phyloP scores from a whole-genome alignment of 768 basidiomycete species.

The Boletus pseudopeckii region DNA sequence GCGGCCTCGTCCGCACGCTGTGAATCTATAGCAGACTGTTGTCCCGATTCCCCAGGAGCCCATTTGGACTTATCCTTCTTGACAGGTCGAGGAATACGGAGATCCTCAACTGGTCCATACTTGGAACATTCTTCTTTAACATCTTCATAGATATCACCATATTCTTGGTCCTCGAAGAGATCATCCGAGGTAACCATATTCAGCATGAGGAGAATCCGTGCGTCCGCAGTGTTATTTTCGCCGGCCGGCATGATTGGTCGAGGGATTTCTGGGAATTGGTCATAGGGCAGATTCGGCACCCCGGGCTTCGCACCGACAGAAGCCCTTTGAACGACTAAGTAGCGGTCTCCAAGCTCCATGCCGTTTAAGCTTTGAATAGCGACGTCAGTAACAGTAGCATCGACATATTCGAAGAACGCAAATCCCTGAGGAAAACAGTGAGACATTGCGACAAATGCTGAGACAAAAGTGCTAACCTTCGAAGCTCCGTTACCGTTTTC shows the following conservation, averaged over 20 bases:
- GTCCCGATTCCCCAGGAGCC: constrained; percentile 58
- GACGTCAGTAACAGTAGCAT: constrained; percentile 83
- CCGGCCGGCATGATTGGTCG: constrained; percentile 86
- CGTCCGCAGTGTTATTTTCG: constrained; percentile 53
- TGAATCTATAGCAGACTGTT: constrained; percentile 61
- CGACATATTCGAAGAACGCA: constrained; percentile 98
- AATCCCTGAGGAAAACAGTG: constrained; percentile 65
- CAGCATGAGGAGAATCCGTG: constrained; percentile 91
- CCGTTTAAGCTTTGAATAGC: constrained; percentile 95
- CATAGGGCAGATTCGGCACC: constrained; percentile 64
- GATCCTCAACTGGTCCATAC: constrained; percentile 78
- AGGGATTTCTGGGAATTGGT: constrained; percentile 79
- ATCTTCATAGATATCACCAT: constrained; percentile 91
- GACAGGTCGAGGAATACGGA: constrained; percentile 84
- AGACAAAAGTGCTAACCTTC: constrained; percentile 52
- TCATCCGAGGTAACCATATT: constrained; percentile 99
- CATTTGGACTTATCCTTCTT: constrained; percentile 84
- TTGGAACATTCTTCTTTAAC: constrained; percentile 85
- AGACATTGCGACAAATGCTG: background rate
- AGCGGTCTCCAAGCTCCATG: constrained; percentile 96
- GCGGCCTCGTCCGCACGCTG: constrained; percentile 79
- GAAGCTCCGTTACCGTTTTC: constrained; percentile 87
- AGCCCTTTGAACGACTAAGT: constrained; percentile 93
- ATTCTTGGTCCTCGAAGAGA: constrained; percentile 85
- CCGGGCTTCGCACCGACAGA: constrained; percentile 88